Percentiles rank a stretch among this genome's conserved stretches.
phyloP scores from a whole-genome alignment of 495 filamentous ascomycete genomes.

The Oleoguttula mirabilis region DNA sequence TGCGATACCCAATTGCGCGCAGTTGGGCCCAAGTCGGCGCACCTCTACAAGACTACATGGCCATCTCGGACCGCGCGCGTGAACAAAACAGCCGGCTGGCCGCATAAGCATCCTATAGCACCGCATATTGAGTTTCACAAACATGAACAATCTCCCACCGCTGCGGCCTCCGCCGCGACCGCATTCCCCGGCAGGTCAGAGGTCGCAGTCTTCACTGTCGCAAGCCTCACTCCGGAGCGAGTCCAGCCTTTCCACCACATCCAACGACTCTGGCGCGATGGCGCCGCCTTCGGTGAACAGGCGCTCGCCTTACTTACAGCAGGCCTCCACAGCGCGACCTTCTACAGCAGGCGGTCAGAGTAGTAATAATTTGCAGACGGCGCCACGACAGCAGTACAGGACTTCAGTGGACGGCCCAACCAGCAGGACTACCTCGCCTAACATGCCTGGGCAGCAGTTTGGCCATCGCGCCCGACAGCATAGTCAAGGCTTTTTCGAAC shows the following conservation, averaged over 20 bases:
- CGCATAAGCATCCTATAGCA: too few relatives aligned
- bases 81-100: too few relatives aligned
- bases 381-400: not conserved
- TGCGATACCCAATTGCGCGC: too few relatives aligned
- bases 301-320: conserved; percentile 16
- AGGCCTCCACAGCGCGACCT: conserved; percentile 5
- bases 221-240: conserved; percentile 17
- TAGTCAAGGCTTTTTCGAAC: conserved; percentile 83
- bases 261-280: conserved; percentile 14
- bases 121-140: not conserved
- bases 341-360: conserved; percentile 14
- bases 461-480: conserved; percentile 43
- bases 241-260: conserved; percentile 18
- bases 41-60: too few relatives aligned
- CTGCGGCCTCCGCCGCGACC: conserved; percentile 18
- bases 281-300: conserved; percentile 1
- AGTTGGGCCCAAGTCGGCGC: too few relatives aligned
- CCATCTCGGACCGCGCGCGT: too few relatives aligned
- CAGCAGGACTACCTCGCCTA: conserved; percentile 7
- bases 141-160: conserved; percentile 15
- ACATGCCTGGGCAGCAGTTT: conserved; percentile 19
- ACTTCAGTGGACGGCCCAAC: conserved; percentile 14
- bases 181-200: conserved; percentile 16
- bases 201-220: conserved; percentile 20
- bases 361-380: conserved; percentile 1